Base-by-base conservation (phyloP, 768 basidiomycete species). In the Phaffia australis region DNA sequence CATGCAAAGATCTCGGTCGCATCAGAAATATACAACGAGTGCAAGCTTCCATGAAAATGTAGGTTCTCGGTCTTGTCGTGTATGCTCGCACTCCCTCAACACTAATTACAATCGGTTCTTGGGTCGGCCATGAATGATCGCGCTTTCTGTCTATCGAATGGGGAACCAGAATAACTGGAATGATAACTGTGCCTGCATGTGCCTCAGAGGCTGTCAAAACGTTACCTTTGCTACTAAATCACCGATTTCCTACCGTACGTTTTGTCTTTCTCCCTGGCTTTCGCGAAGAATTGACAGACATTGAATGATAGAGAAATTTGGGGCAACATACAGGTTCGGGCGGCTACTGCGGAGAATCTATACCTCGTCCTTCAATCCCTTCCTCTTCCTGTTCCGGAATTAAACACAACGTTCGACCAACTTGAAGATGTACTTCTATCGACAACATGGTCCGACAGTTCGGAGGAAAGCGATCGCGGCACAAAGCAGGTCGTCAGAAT, bases 1-100 rank as follows among this genome's bases (percentile, higher is more conserved):
- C 67, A 0, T 57, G 61, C 32, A 64, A 59, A 35, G 67, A 69
- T 32, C 60, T 69, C 18, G 62, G 18, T 18, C 61, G 67, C 3
- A 63, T 69, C 8, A 62, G 67, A 78, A 94, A 84, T 69, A 77
- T 89, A n/a, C 87, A 87, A 71, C 78, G 94, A 63, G 84, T 95
- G 27, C 80, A 82, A 15, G 84, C 86, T 66, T 84, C 85, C 4
- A 89, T 90, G 88, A 88, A 86, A 75, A 83, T 88, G 94, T 94
- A 71, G 69, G 81, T 78, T 48, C 32, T 61, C 19, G 30, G 46
- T 19, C 49, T 21, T 4, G 11, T 42, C 35, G 35, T 42, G 35
- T 42, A 42, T 51, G 30, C 7, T 9, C 27, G 18, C 58, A 23
- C 2, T 35, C 47, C 21, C 56, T 50, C 11, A 35, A 21, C 5